Conservation (phyloP, 1,284 basidiomycete genomes). For the Fomitopsis betulina region DNA sequence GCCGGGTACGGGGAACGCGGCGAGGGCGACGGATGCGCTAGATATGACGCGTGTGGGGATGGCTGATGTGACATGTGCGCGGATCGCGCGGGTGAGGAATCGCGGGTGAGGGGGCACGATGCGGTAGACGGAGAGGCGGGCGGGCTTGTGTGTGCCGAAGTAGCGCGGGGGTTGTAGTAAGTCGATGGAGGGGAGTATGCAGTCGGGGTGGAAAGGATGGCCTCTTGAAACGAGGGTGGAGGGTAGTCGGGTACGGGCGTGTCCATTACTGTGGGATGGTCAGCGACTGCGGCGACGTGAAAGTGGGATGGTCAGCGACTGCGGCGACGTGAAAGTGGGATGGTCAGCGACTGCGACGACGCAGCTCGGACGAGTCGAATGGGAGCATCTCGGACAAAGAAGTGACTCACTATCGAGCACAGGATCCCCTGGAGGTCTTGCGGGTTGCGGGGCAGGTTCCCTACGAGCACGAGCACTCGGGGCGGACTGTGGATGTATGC, state of each 20-base stretch:
- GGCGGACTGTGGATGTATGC: slow-evolving; percentile 22
- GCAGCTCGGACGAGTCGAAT: too few species aligned
- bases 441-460: slow-evolving; percentile 7
- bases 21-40: neutral
- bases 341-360: neutral
- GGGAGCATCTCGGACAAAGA: too few species aligned
- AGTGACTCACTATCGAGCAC: slow-evolving; percentile 14
- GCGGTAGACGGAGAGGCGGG: neutral
- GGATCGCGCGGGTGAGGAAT: neutral
- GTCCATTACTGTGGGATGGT: slow-evolving; percentile 11
- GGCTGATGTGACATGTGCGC: neutral
- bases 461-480: slow-evolving; percentile 20
- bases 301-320: neutral
- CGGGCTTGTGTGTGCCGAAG: neutral
- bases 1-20: neutral
- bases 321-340: neutral
- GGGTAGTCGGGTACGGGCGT: slow-evolving; percentile 49
- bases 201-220: slow-evolving; percentile 30
- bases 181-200: slow-evolving; percentile 9
- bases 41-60: too few species aligned
- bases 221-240: slow-evolving; percentile 55
- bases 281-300: neutral
- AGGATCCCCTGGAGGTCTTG: slow-evolving; percentile 7
- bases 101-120: neutral
- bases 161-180: too few species aligned